Evolutionary conservation across 352 stramenopile species (phyloP), one percentile per base, ranked within the genome.

Genomic region (Globisporangium sylvaticum): DNA sequence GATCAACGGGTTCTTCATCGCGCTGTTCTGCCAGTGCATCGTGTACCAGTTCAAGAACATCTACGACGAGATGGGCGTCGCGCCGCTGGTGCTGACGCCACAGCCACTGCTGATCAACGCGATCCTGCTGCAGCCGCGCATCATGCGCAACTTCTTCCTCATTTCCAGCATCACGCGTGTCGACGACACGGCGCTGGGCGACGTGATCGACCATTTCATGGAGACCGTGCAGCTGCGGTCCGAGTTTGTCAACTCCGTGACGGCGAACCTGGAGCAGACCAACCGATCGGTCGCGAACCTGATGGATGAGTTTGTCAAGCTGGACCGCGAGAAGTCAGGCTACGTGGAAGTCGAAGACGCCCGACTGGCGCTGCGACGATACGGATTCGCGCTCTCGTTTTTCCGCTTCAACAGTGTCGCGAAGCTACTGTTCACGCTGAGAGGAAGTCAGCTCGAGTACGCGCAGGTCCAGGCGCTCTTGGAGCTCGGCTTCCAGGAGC

Each of bases 131-230:
- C 65, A 70, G 52, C 50, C 58, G 24, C 65, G 34, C 24, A 66
- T 70, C 34, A 53, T 67, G 14, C 58, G 62, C 1, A 60, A 68
- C 2, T 70, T 68, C 29, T 48, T 70, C 7, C 29, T 70, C 4
- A 61, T 70, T 18, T 68, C 57, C 1, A 62, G 65, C 29, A 70
- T 70, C 42, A 48, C 34, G 14, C 57, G 58, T 18, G 50, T 70
- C n/a, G 58, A 70, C 42, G 65, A 58, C 52, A 37, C 32, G 18
- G 48, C 65, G 25, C 34, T 68, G 32, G 48, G 59, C 7, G 65
- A 70, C 24, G 65, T 70, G 24, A 67, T 70, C n/a, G 57, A 58
- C 15, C 65, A 70, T 46, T 70, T 70, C 58, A 68, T 31, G 24
- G 58, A 70, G 31, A 68, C 48, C 20, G 25, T 70, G 32, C 37